phyloP scores from a whole-genome alignment of 2,329 filamentous ascomycete species.

The Cadophora luteo-olivacea region DNA sequence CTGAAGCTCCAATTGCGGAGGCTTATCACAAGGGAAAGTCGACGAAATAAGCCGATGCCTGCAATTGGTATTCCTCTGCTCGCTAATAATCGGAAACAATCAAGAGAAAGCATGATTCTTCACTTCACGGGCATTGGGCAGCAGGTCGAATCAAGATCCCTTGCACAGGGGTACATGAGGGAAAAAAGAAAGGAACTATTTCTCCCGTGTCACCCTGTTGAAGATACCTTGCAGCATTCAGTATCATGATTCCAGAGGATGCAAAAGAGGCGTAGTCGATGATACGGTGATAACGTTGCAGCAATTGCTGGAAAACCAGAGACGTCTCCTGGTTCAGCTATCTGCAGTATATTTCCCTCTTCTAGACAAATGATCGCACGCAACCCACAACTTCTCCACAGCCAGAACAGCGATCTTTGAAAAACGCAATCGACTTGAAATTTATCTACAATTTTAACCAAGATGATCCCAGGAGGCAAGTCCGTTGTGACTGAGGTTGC shows the following conservation, averaged over 20 bases:
- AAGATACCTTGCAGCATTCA: not conserved
- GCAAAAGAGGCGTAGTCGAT: not conserved
- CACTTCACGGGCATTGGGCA: not conserved
- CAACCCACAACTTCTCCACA: not conserved
- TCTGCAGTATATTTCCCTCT: not conserved
- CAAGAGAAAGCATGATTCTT: not conserved
- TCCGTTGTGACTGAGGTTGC: slow-evolving; percentile 1
- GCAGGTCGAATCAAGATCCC: not conserved
- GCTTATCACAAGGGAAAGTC: not conserved
- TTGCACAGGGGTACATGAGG: not conserved
- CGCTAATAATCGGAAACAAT: not conserved
- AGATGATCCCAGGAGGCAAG: not conserved
- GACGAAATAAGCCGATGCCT: not conserved
- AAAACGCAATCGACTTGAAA: not conserved
- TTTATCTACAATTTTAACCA: not conserved
- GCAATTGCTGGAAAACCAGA: not conserved
- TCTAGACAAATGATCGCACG: not conserved
- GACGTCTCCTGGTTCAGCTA: not conserved
- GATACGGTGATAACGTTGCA: not conserved
- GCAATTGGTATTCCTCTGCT: not conserved
- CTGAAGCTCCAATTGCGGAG: not conserved
- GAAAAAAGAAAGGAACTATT: not conserved
- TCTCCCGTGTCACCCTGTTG: not conserved
- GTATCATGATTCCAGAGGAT: not conserved
- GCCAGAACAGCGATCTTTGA: not conserved